Percentiles rank a stretch among this genome's conserved stretches.
Conservation (phyloP, 345 rosid genomes). For the Populus ilicifolia region DNA sequence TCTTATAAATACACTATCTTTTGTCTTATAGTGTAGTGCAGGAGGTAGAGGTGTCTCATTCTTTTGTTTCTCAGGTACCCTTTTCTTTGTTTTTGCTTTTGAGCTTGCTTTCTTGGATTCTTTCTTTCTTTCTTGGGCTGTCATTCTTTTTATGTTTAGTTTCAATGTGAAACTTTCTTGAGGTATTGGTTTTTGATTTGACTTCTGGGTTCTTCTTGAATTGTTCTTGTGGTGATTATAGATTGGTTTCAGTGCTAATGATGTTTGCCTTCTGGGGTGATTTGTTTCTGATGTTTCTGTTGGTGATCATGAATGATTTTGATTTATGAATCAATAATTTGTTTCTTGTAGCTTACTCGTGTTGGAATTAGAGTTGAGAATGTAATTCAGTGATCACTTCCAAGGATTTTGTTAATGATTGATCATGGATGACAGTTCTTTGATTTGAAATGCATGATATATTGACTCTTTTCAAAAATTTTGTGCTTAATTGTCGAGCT, state of each 20-base stretch:
- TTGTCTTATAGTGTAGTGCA: slow-evolving; percentile 3
- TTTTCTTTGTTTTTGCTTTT: slow-evolving; percentile 2
- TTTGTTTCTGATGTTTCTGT: neutral
- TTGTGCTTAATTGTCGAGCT: neutral
- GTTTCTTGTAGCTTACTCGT: neutral
- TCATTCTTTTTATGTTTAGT: neutral
- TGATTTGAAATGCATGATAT: neutral
- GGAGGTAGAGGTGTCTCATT: slow-evolving; percentile 5
- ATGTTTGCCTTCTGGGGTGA: neutral
- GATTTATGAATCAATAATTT: neutral
- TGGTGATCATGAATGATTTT: slow-evolving; percentile 4
- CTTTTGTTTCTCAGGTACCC: slow-evolving; percentile 11
- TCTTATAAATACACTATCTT: neutral
- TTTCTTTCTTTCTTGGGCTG: neutral
- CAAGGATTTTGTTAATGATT: neutral
- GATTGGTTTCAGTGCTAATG: slow-evolving; percentile 1
- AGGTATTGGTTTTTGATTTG: neutral
- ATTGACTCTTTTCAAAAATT: neutral
- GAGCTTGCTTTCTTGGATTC: neutral
- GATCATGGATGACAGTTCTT: neutral
- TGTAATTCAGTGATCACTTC: neutral
- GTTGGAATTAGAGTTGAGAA: neutral
- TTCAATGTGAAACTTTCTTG: neutral
- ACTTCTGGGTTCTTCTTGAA: neutral
- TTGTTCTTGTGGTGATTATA: neutral